Evolutionary conservation across 352 stramenopile genomes (phyloP).

Genomic region (Globisporangium solare): DNA sequence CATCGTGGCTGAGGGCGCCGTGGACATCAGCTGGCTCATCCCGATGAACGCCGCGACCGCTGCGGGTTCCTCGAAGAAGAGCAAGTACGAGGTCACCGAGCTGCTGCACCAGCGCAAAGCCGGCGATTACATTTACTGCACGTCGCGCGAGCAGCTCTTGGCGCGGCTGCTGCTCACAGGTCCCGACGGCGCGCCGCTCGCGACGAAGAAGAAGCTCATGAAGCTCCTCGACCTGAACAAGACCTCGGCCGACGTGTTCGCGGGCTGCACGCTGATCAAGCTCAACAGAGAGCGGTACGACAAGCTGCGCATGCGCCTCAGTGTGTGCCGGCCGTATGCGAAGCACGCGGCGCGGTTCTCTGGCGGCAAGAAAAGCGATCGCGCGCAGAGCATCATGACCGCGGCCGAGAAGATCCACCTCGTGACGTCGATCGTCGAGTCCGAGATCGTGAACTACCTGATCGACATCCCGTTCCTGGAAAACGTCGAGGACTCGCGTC

Average conservation of each 20-base stretch:
- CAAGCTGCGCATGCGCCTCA: slow-evolving; percentile 30
- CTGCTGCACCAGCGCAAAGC: slow-evolving; percentile 51
- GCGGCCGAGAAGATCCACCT: slow-evolving; percentile 57
- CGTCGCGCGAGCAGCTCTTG: slow-evolving; percentile 41
- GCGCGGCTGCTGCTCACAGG: slow-evolving; percentile 31
- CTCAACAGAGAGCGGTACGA: slow-evolving; percentile 48
- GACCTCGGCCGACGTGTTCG: slow-evolving; percentile 42
- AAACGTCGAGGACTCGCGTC: slow-evolving; percentile 43
- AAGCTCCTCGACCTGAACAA: slow-evolving; percentile 57
- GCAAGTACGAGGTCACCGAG: slow-evolving; percentile 48
- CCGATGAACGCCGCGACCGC: slow-evolving; percentile 1
- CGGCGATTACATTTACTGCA: slow-evolving; percentile 58
- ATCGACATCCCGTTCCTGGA: slow-evolving; percentile 66
- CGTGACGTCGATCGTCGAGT: slow-evolving; percentile 59
- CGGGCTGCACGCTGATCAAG: slow-evolving; percentile 55
- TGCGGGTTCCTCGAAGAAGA: slow-evolving; percentile 14
- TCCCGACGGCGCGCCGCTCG: slow-evolving; percentile 14
- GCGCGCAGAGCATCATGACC: slow-evolving; percentile 23
- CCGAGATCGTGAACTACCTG: slow-evolving; percentile 63
- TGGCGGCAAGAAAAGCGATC: slow-evolving; percentile 16
- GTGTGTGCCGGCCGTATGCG: slow-evolving; percentile 16
- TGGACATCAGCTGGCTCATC: slow-evolving; percentile 54
- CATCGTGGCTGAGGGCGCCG: slow-evolving; percentile 46
- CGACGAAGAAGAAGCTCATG: slow-evolving; percentile 47
- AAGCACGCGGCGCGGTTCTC: slow-evolving; percentile 60